These are phyloP conservation scores for Pythium plurisporium DNA, from an alignment of 352 stramenopile species.

Conservation along the genomic window DNA sequence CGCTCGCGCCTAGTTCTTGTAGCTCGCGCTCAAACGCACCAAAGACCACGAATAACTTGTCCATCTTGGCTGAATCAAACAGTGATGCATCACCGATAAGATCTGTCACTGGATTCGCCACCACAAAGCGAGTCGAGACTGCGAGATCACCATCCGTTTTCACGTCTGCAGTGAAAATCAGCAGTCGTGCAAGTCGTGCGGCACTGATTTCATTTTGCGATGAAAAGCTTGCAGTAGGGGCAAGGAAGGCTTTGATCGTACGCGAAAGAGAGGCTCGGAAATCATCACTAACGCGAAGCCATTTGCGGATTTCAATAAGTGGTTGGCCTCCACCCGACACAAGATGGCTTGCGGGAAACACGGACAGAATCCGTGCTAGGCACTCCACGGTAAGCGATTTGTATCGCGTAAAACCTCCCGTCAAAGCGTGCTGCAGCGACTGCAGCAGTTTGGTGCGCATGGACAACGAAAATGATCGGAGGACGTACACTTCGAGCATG, in stretches of 20 bases:
- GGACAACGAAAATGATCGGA: constrained; percentile 68
- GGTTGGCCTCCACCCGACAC: constrained; percentile 23
- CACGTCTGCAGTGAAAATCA: constrained; percentile 14
- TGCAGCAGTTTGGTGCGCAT: constrained; percentile 51
- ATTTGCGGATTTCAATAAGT: constrained; percentile 14
- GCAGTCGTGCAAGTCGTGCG: constrained; percentile 14
- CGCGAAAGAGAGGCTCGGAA: constrained; percentile 1
- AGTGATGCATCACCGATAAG: constrained; percentile 16
- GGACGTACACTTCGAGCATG: constrained; percentile 68
- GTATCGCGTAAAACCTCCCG: constrained; percentile 41
- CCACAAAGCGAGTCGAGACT: constrained; percentile 3
- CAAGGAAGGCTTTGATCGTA: constrained; percentile 4
- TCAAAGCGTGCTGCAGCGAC: constrained; percentile 47
- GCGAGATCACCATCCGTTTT: neutral
- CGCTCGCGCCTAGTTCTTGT: constrained; percentile 4
- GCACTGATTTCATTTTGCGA: neutral
- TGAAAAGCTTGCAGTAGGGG: neutral
- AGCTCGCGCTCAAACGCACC: constrained; percentile 17
- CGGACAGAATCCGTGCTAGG: constrained; percentile 40
- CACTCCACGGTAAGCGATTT: constrained; percentile 31
- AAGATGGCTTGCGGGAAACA: constrained; percentile 48
- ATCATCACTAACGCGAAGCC: constrained; percentile 6
- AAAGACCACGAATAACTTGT: constrained; percentile 13
- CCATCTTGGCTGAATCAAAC: neutral
- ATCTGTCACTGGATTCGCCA: constrained; percentile 5